Evolutionary conservation across 1,139 yeast species (phyloP).

Genomic region (Debaryomyces nepalensis): DNA sequence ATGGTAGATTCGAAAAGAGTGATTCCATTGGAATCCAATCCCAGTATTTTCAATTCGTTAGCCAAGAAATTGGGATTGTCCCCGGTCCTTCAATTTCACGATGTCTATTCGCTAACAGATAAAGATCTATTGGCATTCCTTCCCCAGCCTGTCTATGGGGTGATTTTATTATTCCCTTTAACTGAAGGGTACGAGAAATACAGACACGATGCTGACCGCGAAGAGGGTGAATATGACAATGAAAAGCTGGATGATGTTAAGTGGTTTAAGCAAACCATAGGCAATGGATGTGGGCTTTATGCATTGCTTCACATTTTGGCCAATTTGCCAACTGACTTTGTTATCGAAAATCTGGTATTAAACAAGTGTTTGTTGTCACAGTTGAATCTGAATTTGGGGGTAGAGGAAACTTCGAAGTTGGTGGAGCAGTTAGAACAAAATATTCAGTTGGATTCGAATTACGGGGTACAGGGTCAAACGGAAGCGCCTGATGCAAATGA

Average conservation of each 20-base stretch:
- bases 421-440: slow-evolving; percentile 58
- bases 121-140: slow-evolving; percentile 75
- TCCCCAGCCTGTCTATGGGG: slow-evolving; percentile 79
- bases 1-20: slow-evolving; percentile 39
- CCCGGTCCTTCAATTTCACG: slow-evolving; percentile 66
- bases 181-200: slow-evolving; percentile 62
- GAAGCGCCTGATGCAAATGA: slow-evolving; percentile 75
- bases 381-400: slow-evolving; percentile 25
- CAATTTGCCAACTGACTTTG: slow-evolving; percentile 58
- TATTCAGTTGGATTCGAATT: slow-evolving; percentile 56
- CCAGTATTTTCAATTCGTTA: slow-evolving; percentile 77
- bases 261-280: slow-evolving; percentile 86
- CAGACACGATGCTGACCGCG: slow-evolving; percentile 40
- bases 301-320: slow-evolving; percentile 79
- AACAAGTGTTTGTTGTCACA: slow-evolving; percentile 31
- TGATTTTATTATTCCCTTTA: slow-evolving; percentile 81
- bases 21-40: slow-evolving; percentile 90
- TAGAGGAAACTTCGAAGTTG: slow-evolving; percentile 45
- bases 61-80: slow-evolving; percentile 71
- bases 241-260: slow-evolving; percentile 30
- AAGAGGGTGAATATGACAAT: slow-evolving; percentile 22
- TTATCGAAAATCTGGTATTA: slow-evolving; percentile 41
- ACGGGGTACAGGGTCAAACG: slow-evolving; percentile 75
- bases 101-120: slow-evolving; percentile 83
- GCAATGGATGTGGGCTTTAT: slow-evolving; percentile 92